Base-by-base conservation (phyloP, 2,329 filamentous ascomycete species). In the Apiospora phragmitis region DNA sequence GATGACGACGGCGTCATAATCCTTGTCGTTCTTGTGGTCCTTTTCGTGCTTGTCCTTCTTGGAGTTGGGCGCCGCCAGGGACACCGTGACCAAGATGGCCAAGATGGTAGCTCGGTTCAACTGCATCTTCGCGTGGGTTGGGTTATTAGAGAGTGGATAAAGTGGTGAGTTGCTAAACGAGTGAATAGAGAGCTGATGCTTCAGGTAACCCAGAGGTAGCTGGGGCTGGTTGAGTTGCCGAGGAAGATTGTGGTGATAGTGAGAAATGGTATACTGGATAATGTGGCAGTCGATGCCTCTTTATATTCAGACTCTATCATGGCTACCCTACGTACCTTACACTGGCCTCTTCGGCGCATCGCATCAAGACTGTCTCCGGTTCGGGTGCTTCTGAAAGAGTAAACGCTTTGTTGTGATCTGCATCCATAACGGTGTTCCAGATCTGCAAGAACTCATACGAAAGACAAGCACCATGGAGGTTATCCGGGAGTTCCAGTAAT, bases 61-160 rank as follows among this genome's bases (percentile, higher is more conserved):
- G 32, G 55, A 62, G 55, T 7, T 62, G 55, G 55, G 55, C 18
- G 55, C 55, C 18, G 55, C 55, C 55, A 62, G n/a, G 32, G 55
- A 62, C 55, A 62, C 18, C 18, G 55, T 38, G 55, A 62, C 55
- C 55, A 62, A 12, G 55, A 62, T n/a, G 55, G 55, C 55, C 55
- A 62, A 38, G 32, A 62, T 32, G 32, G 55, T 62, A n/a, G 55
- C 55, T 62, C 32, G 55, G 55, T 62, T 62, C 32, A 62, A 32
- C 55, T 62, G 32, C 55, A 38, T 62, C 29, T 62, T 62, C 8
- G 18, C 2, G 8, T n/a, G n/a, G 9, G 32, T n/a, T 62, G 55
- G 55, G 55, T 45, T 8, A 9, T 35, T 21, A 3, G 29, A 62
- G 18, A 9, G 18, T 12, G 18, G 55, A 21, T 12, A 38, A 5